phyloP scores from a whole-genome alignment of 2,329 filamentous ascomycete genomes.

The Paecilomyces niveus region DNA sequence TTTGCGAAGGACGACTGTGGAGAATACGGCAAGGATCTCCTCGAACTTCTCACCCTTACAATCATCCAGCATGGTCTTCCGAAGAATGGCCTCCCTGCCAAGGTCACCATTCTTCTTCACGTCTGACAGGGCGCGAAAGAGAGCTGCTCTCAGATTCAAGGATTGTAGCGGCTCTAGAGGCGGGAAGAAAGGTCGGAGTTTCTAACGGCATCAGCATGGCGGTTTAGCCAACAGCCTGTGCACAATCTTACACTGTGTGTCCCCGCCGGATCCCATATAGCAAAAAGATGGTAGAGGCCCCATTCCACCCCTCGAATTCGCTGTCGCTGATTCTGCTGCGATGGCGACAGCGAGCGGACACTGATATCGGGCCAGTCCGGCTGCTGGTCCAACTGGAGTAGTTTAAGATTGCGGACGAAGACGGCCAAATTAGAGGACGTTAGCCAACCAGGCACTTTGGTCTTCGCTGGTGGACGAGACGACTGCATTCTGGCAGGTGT shows the following conservation, averaged over 20 bases:
- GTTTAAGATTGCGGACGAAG: slow-evolving; percentile 75
- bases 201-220: slow-evolving; percentile 44
- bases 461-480: slow-evolving; percentile 17
- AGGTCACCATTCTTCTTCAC: slow-evolving; percentile 82
- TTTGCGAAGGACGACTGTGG: slow-evolving; percentile 72
- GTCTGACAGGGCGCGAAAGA: slow-evolving; percentile 74
- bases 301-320: slow-evolving; percentile 80
- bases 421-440: slow-evolving; percentile 51
- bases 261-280: slow-evolving; percentile 71
- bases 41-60: slow-evolving; percentile 88
- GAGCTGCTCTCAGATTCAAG: slow-evolving; percentile 75
- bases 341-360: slow-evolving; percentile 62
- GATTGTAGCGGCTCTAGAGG: slow-evolving; percentile 86
- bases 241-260: slow-evolving; percentile 56
- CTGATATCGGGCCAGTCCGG: slow-evolving; percentile 77
- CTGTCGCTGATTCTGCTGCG: slow-evolving; percentile 68
- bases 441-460: slow-evolving; percentile 28
- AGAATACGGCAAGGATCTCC: slow-evolving; percentile 78
- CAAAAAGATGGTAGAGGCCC: slow-evolving; percentile 81
- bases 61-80: slow-evolving; percentile 95
- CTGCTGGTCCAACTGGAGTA: slow-evolving; percentile 70
- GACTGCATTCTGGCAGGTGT: slow-evolving; percentile 23
- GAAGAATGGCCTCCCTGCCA: slow-evolving; percentile 69
- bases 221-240: background rate
- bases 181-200: slow-evolving; percentile 84